A percentile compares a stretch with the other conserved stretches of the same genome.
These are phyloP conservation scores for Pythium rishiriense DNA, from an alignment of 352 stramenopile species.

Conservation along the genomic window DNA sequence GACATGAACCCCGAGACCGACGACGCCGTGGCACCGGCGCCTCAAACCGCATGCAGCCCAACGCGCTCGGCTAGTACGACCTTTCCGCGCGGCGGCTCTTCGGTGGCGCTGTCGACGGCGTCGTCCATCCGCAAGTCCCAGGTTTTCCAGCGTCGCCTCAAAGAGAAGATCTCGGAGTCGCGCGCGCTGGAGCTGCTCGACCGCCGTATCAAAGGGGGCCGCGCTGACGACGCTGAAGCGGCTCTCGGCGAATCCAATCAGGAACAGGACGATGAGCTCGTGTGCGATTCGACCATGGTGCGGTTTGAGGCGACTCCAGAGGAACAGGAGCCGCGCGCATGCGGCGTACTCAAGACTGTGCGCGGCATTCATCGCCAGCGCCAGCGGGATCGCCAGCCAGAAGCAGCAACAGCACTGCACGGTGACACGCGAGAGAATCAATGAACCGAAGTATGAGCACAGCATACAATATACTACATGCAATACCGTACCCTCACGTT, in stretches of 20 bases:
- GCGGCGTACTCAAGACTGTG: slow-evolving; percentile 43
- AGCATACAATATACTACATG: neutral
- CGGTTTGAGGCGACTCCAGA: slow-evolving; percentile 26
- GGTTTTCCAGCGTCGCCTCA: slow-evolving; percentile 56
- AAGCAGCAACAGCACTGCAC: neutral
- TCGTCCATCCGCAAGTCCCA: slow-evolving; percentile 28
- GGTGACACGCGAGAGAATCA: slow-evolving; percentile 19
- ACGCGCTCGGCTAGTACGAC: neutral
- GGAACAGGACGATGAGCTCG: slow-evolving; percentile 59
- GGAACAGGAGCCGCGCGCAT: slow-evolving; percentile 25
- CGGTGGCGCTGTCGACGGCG: neutral
- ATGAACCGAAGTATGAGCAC: neutral
- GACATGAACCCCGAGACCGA: slow-evolving; percentile 10
- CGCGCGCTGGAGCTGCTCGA: slow-evolving; percentile 72
- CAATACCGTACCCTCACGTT: slow-evolving; percentile 20
- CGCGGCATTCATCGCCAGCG: slow-evolving; percentile 40
- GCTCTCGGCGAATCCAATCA: slow-evolving; percentile 29
- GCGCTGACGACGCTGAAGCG: neutral
- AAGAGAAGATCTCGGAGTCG: slow-evolving; percentile 64
- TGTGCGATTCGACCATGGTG: slow-evolving; percentile 77
- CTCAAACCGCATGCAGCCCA: neutral
- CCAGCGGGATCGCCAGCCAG: slow-evolving; percentile 5
- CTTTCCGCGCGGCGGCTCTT: neutral
- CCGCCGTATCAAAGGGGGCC: slow-evolving; percentile 34
- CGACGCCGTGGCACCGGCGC: neutral